Evolutionary conservation across 129 eudicot species (phyloP), one percentile per base, ranked within the genome.

Genomic region (Flaveria brownii): DNA sequence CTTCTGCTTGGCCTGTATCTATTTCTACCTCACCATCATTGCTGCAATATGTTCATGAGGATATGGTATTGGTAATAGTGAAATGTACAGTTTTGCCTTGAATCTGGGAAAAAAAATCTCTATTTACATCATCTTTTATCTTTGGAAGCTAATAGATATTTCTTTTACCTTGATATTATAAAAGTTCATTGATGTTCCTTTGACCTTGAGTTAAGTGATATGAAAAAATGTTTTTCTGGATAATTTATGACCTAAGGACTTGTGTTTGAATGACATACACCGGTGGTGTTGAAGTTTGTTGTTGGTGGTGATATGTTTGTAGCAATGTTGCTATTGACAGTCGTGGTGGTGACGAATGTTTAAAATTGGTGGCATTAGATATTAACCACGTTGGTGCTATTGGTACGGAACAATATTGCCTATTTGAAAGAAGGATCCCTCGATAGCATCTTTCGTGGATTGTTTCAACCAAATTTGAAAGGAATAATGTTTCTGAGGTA

Each of bases 1-100:
- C 30, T 73, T 65, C 61, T 72, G 46, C 82, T 79, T 79, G 82
- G 78, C 78, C 7, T 63, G 22, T 79, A 41, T 62, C 66, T 61
- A 49, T 26, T 22, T 62, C n/a, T 52, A 51, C 54, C 26, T 49
- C 72, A n/a, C 26, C 9, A 2, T 28, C 63, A 42, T 22, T 33
- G 52, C 74, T 54, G 33, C 28, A 1, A 65, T 39, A 50, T 70
- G 41, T 71, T 60, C 75, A 78, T 45, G 26, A 70, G 8, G 42
- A 70, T 28, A 78, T 46, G 49, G 22, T 78, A 45, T 69, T 41
- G 12, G 28, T 43, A n/a, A 70, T 57, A 5, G 45, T 52, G 43
- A 41, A 23, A 76, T n/a, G 20, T 11, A 55, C 47, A 54, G 41
- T 15, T 23, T 68, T n/a, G 47, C 57, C 30, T 14, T 9, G 1